Percentiles rank a stretch among this genome's conserved stretches.
phyloP scores from a whole-genome alignment of 768 basidiomycete species.

The Russula dissimulans region DNA sequence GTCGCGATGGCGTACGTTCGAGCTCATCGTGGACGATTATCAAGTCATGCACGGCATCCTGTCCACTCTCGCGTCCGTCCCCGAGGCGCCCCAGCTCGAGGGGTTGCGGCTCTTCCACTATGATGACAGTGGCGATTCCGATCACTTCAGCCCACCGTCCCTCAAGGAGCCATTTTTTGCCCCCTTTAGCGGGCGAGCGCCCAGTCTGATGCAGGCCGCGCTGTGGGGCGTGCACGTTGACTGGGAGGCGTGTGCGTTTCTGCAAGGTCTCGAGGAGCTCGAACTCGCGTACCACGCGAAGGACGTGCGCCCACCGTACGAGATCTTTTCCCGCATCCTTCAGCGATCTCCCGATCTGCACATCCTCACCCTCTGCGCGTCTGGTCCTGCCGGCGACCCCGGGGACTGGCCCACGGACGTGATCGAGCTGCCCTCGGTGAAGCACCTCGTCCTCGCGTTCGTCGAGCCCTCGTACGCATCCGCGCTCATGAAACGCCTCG shows the following conservation, averaged over 20 bases:
- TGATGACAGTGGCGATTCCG: conserved; percentile 35
- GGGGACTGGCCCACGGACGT: conserved; percentile 28
- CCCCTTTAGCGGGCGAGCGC: conserved; percentile 45
- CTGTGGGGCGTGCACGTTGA: conserved; percentile 67
- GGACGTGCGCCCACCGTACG: conserved; percentile 54
- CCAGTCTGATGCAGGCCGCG: conserved; percentile 38
- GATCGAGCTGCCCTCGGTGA: conserved; percentile 22
- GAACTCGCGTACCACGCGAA: conserved; percentile 54
- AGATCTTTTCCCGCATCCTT: conserved; percentile 44
- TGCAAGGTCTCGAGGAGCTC: conserved; percentile 40
- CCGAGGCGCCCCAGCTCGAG: conserved; percentile 46
- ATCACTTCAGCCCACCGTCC: conserved; percentile 36
- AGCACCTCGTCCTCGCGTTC: conserved; percentile 28
- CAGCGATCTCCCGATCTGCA: conserved; percentile 43
- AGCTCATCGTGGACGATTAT: conserved; percentile 39
- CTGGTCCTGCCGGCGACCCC: conserved; percentile 44
- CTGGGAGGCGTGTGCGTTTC: conserved; percentile 44
- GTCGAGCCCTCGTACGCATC: conserved; percentile 25
- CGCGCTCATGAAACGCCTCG: conserved; percentile 28
- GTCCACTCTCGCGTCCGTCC: conserved; percentile 32
- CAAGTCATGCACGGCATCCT: conserved; percentile 40
- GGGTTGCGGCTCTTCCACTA: conserved; percentile 47
- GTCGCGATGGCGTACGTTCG: conserved; percentile 43
- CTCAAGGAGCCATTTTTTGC: conserved; percentile 35
- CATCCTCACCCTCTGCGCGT: conserved; percentile 42